Evolutionary conservation across 139 green algal genomes (phyloP).

Genomic region (Chlamydomonas sphaeroides): DNA sequence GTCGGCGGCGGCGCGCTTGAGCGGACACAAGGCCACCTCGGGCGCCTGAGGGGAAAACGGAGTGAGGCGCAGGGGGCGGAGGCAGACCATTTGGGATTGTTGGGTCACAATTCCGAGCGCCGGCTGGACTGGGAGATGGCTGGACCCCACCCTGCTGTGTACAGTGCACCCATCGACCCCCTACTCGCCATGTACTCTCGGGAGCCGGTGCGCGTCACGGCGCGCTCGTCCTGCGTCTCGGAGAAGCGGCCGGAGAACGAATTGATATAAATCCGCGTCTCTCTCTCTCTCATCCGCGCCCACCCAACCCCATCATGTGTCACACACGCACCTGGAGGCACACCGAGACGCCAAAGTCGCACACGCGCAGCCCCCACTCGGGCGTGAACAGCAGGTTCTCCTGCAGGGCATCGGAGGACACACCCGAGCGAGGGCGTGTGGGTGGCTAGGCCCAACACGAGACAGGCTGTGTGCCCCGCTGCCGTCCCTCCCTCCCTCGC

Average conservation of each 20-base stretch:
- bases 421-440: neutral
- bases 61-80: neutral
- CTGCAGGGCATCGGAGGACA: neutral
- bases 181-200: constrained; percentile 50
- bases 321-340: too few species aligned
- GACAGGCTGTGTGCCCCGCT: neutral
- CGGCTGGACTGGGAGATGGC: too few species aligned
- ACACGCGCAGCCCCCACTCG: constrained; percentile 1
- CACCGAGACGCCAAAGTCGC: constrained; percentile 58
- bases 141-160: too few species aligned
- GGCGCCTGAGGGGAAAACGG: constrained; percentile 23
- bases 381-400: constrained; percentile 13
- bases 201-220: constrained; percentile 59
- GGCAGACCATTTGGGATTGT: too few species aligned
- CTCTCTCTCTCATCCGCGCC: too few species aligned
- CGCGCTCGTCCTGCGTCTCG: constrained; percentile 48
- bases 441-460: neutral
- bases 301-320: too few species aligned
- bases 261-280: too few species aligned
- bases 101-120: too few species aligned
- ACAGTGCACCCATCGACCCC: too few species aligned
- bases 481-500: neutral
- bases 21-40: constrained; percentile 54
- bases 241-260: too few species aligned
- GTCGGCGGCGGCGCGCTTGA: constrained; percentile 56